A percentile compares a stretch with the other conserved stretches of the same genome.
phyloP scores from a whole-genome alignment of 257 asterid species.

The Leonotis leonurus region DNA sequence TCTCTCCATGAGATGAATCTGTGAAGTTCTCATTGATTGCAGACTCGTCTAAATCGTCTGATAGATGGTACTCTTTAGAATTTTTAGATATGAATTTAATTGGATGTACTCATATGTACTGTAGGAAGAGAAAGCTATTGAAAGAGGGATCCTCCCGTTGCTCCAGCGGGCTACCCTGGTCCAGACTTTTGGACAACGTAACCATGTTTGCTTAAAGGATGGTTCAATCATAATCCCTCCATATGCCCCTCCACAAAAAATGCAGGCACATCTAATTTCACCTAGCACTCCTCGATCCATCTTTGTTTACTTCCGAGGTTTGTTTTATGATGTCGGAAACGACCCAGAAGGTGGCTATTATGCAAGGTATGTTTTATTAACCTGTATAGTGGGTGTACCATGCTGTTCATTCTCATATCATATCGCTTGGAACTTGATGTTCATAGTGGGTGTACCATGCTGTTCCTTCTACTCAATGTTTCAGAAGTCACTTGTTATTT shows the following conservation, averaged over 20 bases:
- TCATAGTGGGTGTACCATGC: too few relatives aligned
- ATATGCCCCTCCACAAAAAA: constrained; percentile 90
- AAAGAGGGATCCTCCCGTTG: constrained; percentile 75
- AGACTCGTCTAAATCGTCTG: background rate
- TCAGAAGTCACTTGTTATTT: too few relatives aligned
- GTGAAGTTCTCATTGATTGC: background rate
- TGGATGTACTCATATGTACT: background rate
- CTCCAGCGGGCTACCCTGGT: constrained; percentile 83
- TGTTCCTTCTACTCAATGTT: too few relatives aligned
- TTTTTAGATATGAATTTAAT: background rate
- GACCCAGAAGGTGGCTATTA: constrained; percentile 94
- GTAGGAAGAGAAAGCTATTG: constrained; percentile 93
- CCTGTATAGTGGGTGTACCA: background rate
- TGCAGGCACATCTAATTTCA: constrained; percentile 83
- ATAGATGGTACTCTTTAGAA: background rate
- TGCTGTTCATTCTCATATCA: background rate
- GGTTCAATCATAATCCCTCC: constrained; percentile 85
- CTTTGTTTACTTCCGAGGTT: constrained; percentile 85
- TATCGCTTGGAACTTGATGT: too few relatives aligned
- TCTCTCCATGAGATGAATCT: too few relatives aligned
- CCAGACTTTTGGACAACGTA: constrained; percentile 86
- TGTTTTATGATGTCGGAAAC: constrained; percentile 74
- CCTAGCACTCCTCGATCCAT: constrained; percentile 84
- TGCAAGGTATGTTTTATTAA: constrained; percentile 47
- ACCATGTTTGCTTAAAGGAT: constrained; percentile 81